Evolutionary conservation across 441 rosid genomes (phyloP).

Genomic region (Rhodomyrtus psidioides): DNA sequence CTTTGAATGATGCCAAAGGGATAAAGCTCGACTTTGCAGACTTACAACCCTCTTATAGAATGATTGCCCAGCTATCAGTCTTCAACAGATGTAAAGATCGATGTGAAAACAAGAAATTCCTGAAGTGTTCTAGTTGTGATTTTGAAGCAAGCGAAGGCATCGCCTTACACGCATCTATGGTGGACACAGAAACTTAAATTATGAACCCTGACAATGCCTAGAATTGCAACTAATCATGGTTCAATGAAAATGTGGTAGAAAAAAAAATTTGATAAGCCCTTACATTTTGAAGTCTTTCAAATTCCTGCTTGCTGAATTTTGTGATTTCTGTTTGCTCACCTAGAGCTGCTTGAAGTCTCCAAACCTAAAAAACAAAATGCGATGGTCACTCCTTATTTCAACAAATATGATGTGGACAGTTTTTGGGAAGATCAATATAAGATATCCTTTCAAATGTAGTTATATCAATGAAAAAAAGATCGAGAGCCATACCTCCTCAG

Average conservation of each 20-base stretch:
- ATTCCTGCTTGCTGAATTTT: slow-evolving; percentile 84
- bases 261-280: neutral
- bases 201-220: neutral
- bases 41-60: neutral
- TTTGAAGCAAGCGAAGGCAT: neutral
- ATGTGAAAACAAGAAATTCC: neutral
- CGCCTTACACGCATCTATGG: neutral
- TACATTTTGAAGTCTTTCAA: slow-evolving; percentile 93
- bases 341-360: slow-evolving; percentile 98
- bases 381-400: neutral
- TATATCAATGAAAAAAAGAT: neutral
- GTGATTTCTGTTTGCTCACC: slow-evolving; percentile 96
- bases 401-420: neutral
- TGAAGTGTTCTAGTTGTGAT: neutral
- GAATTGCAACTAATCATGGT: neutral
- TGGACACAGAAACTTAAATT: neutral
- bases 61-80: neutral
- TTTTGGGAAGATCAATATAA: neutral
- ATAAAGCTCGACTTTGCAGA: neutral
- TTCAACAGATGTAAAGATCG: neutral
- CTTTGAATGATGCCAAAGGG: neutral
- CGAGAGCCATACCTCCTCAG: slow-evolving; percentile 69
- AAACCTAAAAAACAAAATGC: slow-evolving; percentile 37
- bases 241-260: neutral
- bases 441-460: neutral